Percentiles rank a stretch among this genome's conserved stretches.
phyloP scores from a whole-genome alignment of 1,284 basidiomycete genomes.

The Microbotryum lychnidis-dioicae region DNA sequence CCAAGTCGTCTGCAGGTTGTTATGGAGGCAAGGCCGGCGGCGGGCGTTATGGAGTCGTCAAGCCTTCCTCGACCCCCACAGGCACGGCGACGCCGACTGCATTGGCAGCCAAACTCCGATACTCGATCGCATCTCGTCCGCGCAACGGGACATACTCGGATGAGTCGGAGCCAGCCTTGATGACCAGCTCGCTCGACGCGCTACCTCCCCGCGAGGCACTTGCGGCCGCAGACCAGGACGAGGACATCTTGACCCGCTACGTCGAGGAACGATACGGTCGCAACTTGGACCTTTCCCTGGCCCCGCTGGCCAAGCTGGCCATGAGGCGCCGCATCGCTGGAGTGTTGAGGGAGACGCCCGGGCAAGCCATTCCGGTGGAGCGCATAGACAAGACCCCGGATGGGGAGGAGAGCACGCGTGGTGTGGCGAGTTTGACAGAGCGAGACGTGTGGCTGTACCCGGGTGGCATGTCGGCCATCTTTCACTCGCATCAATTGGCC shows the following conservation, averaged over 20 bases:
- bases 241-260: slow-evolving; percentile 48
- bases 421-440: slow-evolving; percentile 53
- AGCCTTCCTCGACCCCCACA: slow-evolving; percentile 1
- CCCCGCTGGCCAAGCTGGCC: slow-evolving; percentile 71
- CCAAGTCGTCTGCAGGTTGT: background rate
- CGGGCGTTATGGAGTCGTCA: slow-evolving; percentile 17
- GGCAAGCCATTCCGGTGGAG: slow-evolving; percentile 25
- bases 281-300: slow-evolving; percentile 70
- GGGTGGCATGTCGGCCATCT: slow-evolving; percentile 88
- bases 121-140: slow-evolving; percentile 15
- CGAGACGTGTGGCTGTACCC: slow-evolving; percentile 82
- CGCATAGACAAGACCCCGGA: slow-evolving; percentile 50
- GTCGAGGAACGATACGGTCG: slow-evolving; percentile 94
- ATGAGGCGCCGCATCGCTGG: slow-evolving; percentile 83
- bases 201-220: slow-evolving; percentile 3
- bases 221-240: slow-evolving; percentile 35
- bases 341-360: slow-evolving; percentile 48
- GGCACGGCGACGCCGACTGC: background rate
- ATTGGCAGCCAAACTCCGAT: slow-evolving; percentile 10
- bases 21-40: slow-evolving; percentile 12
- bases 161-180: slow-evolving; percentile 21
- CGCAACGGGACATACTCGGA: slow-evolving; percentile 6
- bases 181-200: slow-evolving; percentile 15
- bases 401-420: slow-evolving; percentile 35
- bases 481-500: slow-evolving; percentile 72